Evolutionary conservation across 257 asterid species (phyloP).

Genomic region (Ophiorrhiza pumila): DNA sequence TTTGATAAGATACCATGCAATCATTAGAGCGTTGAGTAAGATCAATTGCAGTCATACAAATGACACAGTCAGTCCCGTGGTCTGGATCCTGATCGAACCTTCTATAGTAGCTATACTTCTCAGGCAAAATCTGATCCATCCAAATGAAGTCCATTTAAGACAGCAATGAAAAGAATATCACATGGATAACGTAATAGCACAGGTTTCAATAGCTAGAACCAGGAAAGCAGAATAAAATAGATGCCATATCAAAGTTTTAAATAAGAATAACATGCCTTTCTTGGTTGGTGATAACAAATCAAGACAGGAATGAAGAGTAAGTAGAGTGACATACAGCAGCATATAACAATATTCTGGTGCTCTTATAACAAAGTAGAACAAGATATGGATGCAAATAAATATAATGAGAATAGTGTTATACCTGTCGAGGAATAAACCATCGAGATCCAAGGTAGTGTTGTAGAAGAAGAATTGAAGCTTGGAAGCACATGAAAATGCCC

Average conservation of each 20-base stretch:
- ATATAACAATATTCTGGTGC: background rate
- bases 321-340: conserved; percentile 1
- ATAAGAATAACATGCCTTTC: background rate
- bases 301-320: background rate
- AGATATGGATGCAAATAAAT: background rate
- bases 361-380: background rate
- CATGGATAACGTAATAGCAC: conserved; percentile 1
- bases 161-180: conserved; percentile 3
- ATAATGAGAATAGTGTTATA: conserved; percentile 22
- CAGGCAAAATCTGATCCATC: conserved; percentile 77
- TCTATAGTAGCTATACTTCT: conserved; percentile 80
- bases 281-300: background rate
- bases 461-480: conserved; percentile 71
- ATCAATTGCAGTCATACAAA: conserved; percentile 90
- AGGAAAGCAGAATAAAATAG: background rate
- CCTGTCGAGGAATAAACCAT: conserved; percentile 96
- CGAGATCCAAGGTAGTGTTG: conserved; percentile 95
- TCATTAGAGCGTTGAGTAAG: conserved; percentile 60
- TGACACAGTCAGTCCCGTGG: conserved; percentile 75
- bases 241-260: background rate
- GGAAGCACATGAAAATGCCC: conserved; percentile 67
- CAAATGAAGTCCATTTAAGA: conserved; percentile 6
- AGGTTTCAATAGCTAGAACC: background rate
- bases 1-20: conserved; percentile 66
- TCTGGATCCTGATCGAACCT: conserved; percentile 60